These are phyloP conservation scores for Peribolospora baueri DNA, from an alignment of 768 basidiomycete species.

Conservation along the genomic window DNA sequence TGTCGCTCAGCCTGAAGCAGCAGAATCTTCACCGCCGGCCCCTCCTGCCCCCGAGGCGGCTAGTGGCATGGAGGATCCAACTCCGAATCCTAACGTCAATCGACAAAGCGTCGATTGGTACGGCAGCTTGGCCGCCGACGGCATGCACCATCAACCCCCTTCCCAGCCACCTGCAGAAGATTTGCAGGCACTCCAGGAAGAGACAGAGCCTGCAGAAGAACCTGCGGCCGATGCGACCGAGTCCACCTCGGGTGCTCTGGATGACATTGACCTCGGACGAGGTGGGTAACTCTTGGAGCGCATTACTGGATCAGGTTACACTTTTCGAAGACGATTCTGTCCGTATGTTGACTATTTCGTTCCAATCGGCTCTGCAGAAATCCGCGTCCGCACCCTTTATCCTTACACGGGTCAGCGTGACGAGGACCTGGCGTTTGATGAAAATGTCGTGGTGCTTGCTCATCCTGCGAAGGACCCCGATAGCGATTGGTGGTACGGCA, in stretches of 20 bases:
- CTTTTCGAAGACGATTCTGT: neutral
- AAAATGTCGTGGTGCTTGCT: slow-evolving; percentile 51
- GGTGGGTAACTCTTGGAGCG: neutral
- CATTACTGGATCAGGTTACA: neutral
- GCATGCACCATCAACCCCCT: slow-evolving; percentile 12
- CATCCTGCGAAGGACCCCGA: slow-evolving; percentile 58
- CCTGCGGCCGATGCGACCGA: neutral
- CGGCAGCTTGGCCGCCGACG: slow-evolving; percentile 55
- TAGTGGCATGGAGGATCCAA: neutral
- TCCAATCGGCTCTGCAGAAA: slow-evolving; percentile 25
- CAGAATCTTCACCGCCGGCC: slow-evolving; percentile 14
- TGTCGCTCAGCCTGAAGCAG: neutral
- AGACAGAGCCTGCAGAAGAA: slow-evolving; percentile 18
- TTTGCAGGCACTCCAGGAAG: slow-evolving; percentile 15
- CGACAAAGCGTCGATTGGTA: slow-evolving; percentile 82
- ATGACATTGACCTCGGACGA: slow-evolving; percentile 42
- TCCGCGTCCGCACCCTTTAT: slow-evolving; percentile 58
- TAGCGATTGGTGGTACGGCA: slow-evolving; percentile 69
- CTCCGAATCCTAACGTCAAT: slow-evolving; percentile 21
- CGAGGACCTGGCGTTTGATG: slow-evolving; percentile 68
- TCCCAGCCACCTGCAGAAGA: slow-evolving; percentile 19
- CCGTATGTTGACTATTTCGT: neutral
- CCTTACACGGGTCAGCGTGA: slow-evolving; percentile 60
- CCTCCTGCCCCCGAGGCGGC: slow-evolving; percentile 13
- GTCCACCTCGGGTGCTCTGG: slow-evolving; percentile 28